Evolutionary conservation across 768 basidiomycete species (phyloP), one percentile per base, ranked within the genome.

Genomic region (Leccinum rimulosum): DNA sequence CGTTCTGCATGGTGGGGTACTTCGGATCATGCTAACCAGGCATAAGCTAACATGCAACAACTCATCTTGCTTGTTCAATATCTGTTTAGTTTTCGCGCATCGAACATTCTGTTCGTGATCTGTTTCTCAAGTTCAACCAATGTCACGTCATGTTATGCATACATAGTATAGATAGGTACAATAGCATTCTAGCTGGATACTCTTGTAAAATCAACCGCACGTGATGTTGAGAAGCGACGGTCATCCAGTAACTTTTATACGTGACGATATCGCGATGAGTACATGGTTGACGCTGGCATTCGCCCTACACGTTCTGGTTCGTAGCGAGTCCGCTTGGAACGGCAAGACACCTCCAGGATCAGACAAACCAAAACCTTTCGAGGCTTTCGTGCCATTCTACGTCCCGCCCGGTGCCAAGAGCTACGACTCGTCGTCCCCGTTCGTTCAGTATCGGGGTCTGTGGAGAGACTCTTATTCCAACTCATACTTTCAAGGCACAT

Each of bases 371-470:
- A 65, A 75, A 1, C n/a, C n/a, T n/a, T n/a, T n/a, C n/a, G n/a
- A n/a, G n/a, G 54, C 70, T 3, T 91, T 91, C 73, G 79, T 80
- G 2, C 86, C 89, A 0, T 91, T 84, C 75, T 91, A 86, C 67
- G 85, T 89, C 69, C 85, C 89, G 57, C 82, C 83, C 12, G 89
- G 89, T 30, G 80, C 88, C 6, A 87, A 83, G 77, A 77, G 81
- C 64, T 88, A 88, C 61, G 84, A 87, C 68, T 89, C 89, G 1
- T 76, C 80, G 35, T 91, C 88, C 28, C 86, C 84, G 22, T 68
- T 88, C n/a, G 69, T 92, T 22, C 79, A 78, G 30, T 89, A 86
- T 64, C 78, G 79, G 36, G 86, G 87, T 7, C 67, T 65, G 30
- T 92, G 89, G 89, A 68, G 68, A 8, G 80, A 83, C 28, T 70